phyloP scores from a whole-genome alignment of 208 protist species.

The Leishmania tropica region DNA sequence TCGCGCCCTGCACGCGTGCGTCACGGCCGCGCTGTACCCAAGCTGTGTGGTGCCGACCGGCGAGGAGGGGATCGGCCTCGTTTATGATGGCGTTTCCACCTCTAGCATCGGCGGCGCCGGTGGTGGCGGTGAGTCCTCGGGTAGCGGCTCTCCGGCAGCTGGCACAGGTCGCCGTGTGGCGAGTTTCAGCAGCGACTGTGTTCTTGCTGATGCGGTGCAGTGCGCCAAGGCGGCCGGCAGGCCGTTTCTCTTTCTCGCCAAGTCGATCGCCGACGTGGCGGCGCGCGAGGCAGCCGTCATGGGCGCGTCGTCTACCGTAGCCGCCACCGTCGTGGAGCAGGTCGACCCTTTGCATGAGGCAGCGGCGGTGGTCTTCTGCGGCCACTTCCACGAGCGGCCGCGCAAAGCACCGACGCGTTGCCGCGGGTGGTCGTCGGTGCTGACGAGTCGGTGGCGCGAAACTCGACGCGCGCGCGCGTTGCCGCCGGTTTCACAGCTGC shows the following conservation, averaged over 20 bases:
- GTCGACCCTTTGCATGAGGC: slow-evolving; percentile 57
- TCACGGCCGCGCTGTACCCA: slow-evolving; percentile 78
- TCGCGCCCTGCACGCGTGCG: slow-evolving; percentile 44
- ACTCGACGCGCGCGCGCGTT: slow-evolving; percentile 65
- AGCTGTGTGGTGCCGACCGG: slow-evolving; percentile 52
- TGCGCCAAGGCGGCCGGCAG: slow-evolving; percentile 17
- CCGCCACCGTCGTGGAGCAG: slow-evolving; percentile 38
- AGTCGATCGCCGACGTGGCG: slow-evolving; percentile 26
- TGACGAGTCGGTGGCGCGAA: slow-evolving; percentile 79
- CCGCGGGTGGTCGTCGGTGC: slow-evolving; percentile 75
- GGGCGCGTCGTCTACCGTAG: not conserved
- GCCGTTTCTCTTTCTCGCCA: slow-evolving; percentile 62
- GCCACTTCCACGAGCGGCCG: slow-evolving; percentile 45
- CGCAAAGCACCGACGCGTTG: slow-evolving; percentile 57
- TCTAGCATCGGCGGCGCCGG: slow-evolving; percentile 25
- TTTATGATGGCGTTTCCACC: slow-evolving; percentile 42
- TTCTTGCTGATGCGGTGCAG: slow-evolving; percentile 33
- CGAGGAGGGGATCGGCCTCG: slow-evolving; percentile 27
- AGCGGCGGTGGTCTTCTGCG: slow-evolving; percentile 72
- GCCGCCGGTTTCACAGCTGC: slow-evolving; percentile 78
- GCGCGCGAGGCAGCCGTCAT: slow-evolving; percentile 16
- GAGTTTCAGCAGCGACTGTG: slow-evolving; percentile 17
- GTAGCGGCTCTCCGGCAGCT: not conserved
- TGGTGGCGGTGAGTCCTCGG: not conserved
- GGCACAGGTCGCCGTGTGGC: slow-evolving; percentile 10